These are phyloP conservation scores for Aspergillus olivimuriae DNA, from an alignment of 495 filamentous ascomycete genomes.

Conservation along the genomic window DNA sequence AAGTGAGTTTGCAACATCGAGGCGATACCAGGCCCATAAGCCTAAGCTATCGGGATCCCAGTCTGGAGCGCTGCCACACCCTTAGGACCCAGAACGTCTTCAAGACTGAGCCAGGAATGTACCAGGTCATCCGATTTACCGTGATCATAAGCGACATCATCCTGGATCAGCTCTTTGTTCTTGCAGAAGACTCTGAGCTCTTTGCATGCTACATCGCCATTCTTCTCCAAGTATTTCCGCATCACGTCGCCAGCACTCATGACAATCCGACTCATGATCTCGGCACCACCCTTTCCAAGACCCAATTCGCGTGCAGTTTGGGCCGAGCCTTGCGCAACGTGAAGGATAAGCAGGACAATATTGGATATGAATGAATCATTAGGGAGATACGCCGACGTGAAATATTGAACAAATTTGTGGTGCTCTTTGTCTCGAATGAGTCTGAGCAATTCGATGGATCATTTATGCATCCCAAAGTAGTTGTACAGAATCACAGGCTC, in stretches of 20 bases:
- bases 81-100: conserved; percentile 20
- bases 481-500: conserved; percentile 24
- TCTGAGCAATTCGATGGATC: conserved; percentile 22
- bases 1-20: no score
- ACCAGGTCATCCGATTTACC: conserved; percentile 8
- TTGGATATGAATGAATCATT: conserved; percentile 24
- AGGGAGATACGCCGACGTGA: conserved; percentile 21
- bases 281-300: conserved; percentile 4
- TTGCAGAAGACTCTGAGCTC: conserved; percentile 27
- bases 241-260: conserved; percentile 23
- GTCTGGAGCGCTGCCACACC: conserved; percentile 20
- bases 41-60: conserved; percentile 18
- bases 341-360: conserved; percentile 21
- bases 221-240: conserved; percentile 21
- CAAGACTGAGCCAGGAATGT: conserved; percentile 11
- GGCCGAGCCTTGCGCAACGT: conserved; percentile 21
- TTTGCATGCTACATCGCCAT: conserved; percentile 27
- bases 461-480: conserved; percentile 29
- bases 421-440: conserved; percentile 22
- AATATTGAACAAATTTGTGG: conserved; percentile 23
- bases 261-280: conserved; percentile 19
- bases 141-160: conserved; percentile 15
- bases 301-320: conserved; percentile 14
- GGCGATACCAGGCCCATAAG: conserved; percentile 1
- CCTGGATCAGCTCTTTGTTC: conserved; percentile 24